phyloP scores from a whole-genome alignment of 805 yeast species.

The Myxozyma neglecta region DNA sequence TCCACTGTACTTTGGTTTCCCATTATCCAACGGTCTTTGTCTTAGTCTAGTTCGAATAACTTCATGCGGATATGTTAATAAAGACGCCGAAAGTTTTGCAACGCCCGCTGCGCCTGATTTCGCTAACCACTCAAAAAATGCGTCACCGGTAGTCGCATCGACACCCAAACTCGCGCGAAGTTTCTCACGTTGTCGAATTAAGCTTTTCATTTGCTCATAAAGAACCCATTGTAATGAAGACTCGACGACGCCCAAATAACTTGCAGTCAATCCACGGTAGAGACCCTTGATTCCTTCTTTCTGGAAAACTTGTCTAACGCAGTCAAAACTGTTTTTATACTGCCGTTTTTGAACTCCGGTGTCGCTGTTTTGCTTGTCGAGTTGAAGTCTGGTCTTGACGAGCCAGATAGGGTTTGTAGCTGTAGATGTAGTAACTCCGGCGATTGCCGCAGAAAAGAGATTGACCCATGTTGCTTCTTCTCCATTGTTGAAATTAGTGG shows the following conservation, averaged over 20 bases:
- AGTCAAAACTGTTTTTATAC: constrained; percentile 84
- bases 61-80: constrained; percentile 95
- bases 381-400: constrained; percentile 88
- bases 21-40: constrained; percentile 85
- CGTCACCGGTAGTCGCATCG: constrained; percentile 52
- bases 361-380: constrained; percentile 64
- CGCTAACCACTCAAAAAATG: constrained; percentile 85
- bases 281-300: constrained; percentile 79
- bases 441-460: constrained; percentile 78
- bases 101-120: constrained; percentile 97
- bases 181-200: constrained; percentile 55
- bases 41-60: constrained; percentile 93
- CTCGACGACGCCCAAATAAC: constrained; percentile 90
- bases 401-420: constrained; percentile 98
- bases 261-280: constrained; percentile 89
- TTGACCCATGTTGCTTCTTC: constrained; percentile 84
- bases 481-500: constrained; percentile 65
- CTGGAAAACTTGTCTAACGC: constrained; percentile 64
- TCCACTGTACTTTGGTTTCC: constrained; percentile 85
- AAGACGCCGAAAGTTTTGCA: constrained; percentile 89
- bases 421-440: constrained; percentile 92
- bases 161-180: constrained; percentile 39
- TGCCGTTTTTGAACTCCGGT: constrained; percentile 46
- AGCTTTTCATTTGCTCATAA: constrained; percentile 86
- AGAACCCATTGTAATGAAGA: constrained; percentile 94